Percentiles rank a stretch among this genome's conserved stretches.
Evolutionary conservation across 345 rosid species (phyloP).

Genomic region (Citrus medica): DNA sequence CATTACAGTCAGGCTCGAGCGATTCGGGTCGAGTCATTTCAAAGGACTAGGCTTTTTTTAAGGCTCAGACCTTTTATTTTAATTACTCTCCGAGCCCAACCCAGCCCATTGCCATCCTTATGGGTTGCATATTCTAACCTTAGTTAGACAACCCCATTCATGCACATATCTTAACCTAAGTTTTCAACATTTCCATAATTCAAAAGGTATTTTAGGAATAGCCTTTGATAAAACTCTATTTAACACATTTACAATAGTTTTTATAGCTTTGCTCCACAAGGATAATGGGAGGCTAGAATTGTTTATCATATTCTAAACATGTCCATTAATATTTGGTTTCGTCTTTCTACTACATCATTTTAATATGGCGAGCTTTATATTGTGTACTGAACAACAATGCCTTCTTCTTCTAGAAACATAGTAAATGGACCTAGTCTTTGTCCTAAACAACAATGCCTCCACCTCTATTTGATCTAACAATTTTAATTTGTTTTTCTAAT

Average conservation of each 20-base stretch:
- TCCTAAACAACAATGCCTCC: no score
- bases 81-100: accelerated
- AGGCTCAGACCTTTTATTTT: no score
- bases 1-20: no score
- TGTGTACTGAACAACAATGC: neutral
- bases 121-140: no score
- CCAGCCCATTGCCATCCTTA: no score
- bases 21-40: no score
- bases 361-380: neutral
- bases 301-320: neutral
- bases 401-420: neutral
- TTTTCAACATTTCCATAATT: neutral
- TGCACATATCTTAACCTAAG: neutral
- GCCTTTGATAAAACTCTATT: neutral
- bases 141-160: neutral
- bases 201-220: neutral
- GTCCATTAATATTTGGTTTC: neutral
- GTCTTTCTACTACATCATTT: neutral
- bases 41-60: neutral
- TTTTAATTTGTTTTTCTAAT: neutral
- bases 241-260: neutral
- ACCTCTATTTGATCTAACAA: neutral
- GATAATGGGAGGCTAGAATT: neutral
- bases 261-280: neutral
- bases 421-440: neutral